phyloP scores from a whole-genome alignment of 768 basidiomycete genomes.

The Boletus reticuloceps region DNA sequence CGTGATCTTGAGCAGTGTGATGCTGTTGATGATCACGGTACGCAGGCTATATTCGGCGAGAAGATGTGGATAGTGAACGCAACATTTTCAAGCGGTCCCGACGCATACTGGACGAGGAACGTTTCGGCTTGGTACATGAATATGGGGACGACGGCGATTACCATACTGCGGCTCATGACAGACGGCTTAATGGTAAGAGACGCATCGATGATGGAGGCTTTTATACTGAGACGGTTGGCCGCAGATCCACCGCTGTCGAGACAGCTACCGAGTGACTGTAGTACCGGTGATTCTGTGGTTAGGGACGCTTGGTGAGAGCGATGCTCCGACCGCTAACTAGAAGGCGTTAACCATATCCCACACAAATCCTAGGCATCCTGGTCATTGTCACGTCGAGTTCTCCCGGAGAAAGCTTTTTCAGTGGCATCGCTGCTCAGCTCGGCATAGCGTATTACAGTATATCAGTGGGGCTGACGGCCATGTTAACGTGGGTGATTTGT shows the following conservation, averaged over 20 bases:
- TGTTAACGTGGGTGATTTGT: conserved; percentile 17
- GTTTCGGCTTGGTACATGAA: conserved; percentile 30
- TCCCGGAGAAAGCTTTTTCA: conserved; percentile 20
- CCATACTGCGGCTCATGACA: conserved; percentile 34
- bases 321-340: neutral
- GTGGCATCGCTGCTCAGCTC: conserved; percentile 9
- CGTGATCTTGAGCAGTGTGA: conserved; percentile 22
- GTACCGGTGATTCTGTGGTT: conserved; percentile 24
- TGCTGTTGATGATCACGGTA: conserved; percentile 34
- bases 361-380: conserved; percentile 17
- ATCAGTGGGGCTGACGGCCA: conserved; percentile 20
- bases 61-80: conserved; percentile 37
- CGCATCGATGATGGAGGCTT: neutral
- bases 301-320: conserved; percentile 23
- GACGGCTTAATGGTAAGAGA: conserved; percentile 38
- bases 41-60: conserved; percentile 31
- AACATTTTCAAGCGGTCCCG: conserved; percentile 34
- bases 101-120: conserved; percentile 30
- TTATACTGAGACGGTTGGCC: neutral
- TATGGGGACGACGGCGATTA: conserved; percentile 27
- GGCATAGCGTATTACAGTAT: conserved; percentile 20
- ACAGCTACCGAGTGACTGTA: conserved; percentile 10
- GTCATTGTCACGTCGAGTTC: conserved; percentile 14
- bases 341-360: neutral
- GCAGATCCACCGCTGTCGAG: conserved; percentile 41